phyloP scores from a whole-genome alignment of 2,329 filamentous ascomycete species.

The Epichloe amarillans region DNA sequence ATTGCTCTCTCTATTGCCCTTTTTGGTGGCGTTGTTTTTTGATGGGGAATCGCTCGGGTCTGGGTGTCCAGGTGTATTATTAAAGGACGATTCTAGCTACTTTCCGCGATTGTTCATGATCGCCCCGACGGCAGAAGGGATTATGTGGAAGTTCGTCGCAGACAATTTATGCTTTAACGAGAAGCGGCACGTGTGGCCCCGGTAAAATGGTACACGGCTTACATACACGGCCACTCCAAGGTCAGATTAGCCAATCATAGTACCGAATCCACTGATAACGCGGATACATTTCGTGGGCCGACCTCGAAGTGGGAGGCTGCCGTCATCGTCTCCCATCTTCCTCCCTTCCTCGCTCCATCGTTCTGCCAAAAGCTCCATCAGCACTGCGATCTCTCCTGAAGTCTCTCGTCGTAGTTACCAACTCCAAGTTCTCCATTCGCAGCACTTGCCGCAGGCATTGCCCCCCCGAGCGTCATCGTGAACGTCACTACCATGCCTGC shows the following conservation, averaged over 20 bases:
- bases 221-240: no score
- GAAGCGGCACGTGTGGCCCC: not conserved
- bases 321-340: not conserved
- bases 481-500: slow-evolving; percentile 25
- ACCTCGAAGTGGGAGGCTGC: not conserved
- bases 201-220: not conserved
- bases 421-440: not conserved
- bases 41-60: not conserved
- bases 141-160: no score
- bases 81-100: not conserved
- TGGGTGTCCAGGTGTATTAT: not conserved
- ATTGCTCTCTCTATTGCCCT: no score
- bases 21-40: no score
- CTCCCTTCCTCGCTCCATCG: not conserved
- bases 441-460: not conserved
- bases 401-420: not conserved
- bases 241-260: not conserved
- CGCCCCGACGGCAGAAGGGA: no score
- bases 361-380: not conserved
- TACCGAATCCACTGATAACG: not conserved
- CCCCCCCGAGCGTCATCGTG: not conserved
- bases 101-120: not conserved
- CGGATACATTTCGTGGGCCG: not conserved
- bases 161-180: not conserved
- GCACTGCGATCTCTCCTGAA: not conserved